Conservation (phyloP, 768 basidiomycete genomes). For the Termitomyces sp. region DNA sequence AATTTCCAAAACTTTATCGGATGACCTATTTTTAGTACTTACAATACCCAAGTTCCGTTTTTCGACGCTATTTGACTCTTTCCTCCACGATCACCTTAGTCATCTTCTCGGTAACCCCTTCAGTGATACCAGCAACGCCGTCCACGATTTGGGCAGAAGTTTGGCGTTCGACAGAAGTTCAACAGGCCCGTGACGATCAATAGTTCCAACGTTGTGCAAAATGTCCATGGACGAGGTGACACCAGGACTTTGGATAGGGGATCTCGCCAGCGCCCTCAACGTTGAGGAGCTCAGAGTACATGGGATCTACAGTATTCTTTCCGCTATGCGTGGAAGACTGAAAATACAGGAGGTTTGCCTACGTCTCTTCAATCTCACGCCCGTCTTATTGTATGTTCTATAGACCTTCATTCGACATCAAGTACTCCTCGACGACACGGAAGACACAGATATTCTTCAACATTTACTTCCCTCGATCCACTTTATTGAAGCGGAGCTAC, state of each 20-base stretch:
- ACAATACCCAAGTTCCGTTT: background rate
- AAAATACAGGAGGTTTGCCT: conserved; percentile 56
- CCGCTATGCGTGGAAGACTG: conserved; percentile 66
- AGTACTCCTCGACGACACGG: conserved; percentile 72
- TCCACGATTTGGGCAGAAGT: background rate
- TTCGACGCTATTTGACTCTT: background rate
- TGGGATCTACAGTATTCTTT: conserved; percentile 72
- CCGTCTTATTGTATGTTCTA: background rate
- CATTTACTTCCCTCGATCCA: conserved; percentile 77
- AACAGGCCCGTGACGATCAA: background rate
- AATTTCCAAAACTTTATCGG: background rate
- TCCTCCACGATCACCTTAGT: background rate
- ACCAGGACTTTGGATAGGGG: conserved; percentile 80
- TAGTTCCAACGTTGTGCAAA: background rate
- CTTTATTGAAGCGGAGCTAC: conserved; percentile 77
- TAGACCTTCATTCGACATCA: conserved; percentile 81
- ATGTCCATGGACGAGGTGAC: conserved; percentile 72
- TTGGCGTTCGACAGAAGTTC: background rate
- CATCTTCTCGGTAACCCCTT: background rate
- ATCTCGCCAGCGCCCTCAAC: conserved; percentile 67
- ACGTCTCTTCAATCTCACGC: background rate
- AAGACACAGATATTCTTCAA: conserved; percentile 71
- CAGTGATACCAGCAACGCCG: too few relatives aligned
- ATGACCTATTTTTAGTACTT: background rate
- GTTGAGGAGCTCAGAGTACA: conserved; percentile 54